A percentile compares a stretch with the other conserved stretches of the same genome.
phyloP scores from a whole-genome alignment of 2,329 filamentous ascomycete genomes.

The Cladophialophora bantiana region DNA sequence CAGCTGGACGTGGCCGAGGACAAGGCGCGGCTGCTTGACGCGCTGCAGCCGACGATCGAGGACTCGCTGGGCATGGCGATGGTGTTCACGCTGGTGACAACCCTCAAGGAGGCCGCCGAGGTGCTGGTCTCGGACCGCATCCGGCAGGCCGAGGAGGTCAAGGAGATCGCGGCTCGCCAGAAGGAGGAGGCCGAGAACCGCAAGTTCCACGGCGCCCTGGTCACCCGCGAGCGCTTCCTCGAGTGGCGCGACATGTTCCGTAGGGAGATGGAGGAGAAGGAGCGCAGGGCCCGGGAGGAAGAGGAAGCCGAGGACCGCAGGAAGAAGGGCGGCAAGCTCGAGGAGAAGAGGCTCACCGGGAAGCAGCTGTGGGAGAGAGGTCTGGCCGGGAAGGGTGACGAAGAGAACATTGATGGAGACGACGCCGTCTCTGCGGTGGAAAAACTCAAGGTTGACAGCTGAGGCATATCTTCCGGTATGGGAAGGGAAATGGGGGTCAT shows the following conservation, averaged over 20 bases:
- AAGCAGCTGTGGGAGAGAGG: constrained; percentile 81
- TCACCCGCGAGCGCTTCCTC: constrained; percentile 85
- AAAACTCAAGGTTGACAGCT: constrained; percentile 73
- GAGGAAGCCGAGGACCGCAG: constrained; percentile 83
- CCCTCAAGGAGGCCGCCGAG: constrained; percentile 91
- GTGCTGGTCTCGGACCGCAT: constrained; percentile 77
- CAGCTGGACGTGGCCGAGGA: constrained; percentile 83
- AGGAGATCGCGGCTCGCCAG: constrained; percentile 63
- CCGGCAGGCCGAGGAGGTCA: constrained; percentile 63
- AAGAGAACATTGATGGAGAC: constrained; percentile 71
- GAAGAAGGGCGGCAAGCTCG: constrained; percentile 73
- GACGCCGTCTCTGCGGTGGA: constrained; percentile 67
- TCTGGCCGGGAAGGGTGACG: constrained; percentile 69
- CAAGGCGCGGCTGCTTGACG: constrained; percentile 74
- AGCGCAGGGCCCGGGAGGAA: constrained; percentile 71
- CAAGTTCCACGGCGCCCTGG: constrained; percentile 90
- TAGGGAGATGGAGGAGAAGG: constrained; percentile 79
- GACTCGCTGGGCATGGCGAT: constrained; percentile 98
- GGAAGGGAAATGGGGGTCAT: not conserved
- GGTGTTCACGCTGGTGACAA: constrained; percentile 89
- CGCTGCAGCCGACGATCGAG: constrained; percentile 76
- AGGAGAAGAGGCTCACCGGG: constrained; percentile 71
- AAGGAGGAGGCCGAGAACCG: constrained; percentile 89
- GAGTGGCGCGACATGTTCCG: constrained; percentile 81
- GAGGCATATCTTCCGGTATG: not conserved